These are phyloP conservation scores for Papilionanthe hybrid DNA, from an alignment of 116 monocot species.

Conservation along the genomic window DNA sequence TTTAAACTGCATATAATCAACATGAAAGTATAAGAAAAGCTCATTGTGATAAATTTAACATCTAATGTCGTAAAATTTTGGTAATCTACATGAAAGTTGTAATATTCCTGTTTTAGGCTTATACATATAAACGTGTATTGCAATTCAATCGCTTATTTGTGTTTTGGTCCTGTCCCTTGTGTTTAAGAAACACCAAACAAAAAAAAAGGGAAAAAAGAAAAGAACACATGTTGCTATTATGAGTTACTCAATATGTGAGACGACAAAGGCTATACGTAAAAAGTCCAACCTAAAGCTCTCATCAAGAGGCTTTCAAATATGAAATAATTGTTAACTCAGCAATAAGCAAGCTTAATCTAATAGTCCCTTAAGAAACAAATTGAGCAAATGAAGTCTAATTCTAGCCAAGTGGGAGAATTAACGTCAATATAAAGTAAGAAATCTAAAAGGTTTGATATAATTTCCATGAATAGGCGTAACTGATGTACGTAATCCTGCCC, in stretches of 20 bases:
- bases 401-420: background rate
- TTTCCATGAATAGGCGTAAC: slow-evolving; percentile 83
- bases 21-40: background rate
- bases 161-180: too few species aligned
- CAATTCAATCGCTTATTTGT: background rate
- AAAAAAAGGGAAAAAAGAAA: too few species aligned
- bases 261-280: background rate
- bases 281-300: background rate
- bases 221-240: background rate
- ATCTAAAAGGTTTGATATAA: slow-evolving; percentile 10
- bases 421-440: background rate
- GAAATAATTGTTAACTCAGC: background rate
- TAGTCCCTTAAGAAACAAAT: background rate
- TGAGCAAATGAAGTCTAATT: background rate
- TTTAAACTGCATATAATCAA: background rate
- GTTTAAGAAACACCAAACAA: too few species aligned
- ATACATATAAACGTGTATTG: background rate
- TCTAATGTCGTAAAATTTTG: background rate
- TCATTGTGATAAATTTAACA: background rate
- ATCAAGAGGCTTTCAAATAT: background rate
- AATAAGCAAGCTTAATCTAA: background rate
- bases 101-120: background rate
- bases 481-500: slow-evolving; percentile 96
- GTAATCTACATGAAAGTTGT: too few species aligned
- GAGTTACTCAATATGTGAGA: background rate